Base-by-base conservation (phyloP, 192 early-diverging fungal genomes). In the Coemansia erecta region DNA sequence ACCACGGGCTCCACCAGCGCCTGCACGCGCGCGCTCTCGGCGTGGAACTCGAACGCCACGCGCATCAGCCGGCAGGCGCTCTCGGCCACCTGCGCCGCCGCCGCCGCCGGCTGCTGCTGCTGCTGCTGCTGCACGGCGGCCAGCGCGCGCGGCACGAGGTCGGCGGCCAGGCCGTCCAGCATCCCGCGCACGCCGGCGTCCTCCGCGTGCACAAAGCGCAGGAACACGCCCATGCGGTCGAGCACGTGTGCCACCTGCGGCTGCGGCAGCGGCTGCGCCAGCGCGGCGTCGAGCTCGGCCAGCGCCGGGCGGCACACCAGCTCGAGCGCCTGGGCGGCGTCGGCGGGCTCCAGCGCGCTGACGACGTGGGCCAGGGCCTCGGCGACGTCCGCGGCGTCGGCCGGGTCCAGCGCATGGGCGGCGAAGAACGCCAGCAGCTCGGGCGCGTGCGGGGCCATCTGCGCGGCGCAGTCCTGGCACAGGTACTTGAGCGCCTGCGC, bases 311-410 rank as follows among this genome's bases (percentile, higher is more conserved):
- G 53, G 61, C 70, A 64, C 56, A 80, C 70, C 10, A 72, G 70
- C 52, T 63, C 63, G 0, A 63, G 71, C 19, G 60, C 66, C 7
- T 91, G 91, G 18, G 94, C 86, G 7, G 87, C 90, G n/a, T 82
- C 86, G 14, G 95, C 88, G 53, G 93, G 89, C 1, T 94, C 88
- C 37, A 99, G 85, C 1, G 91, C 90, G n/a, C 83, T 86, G 39
- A 95, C 80, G 12, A 97, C 88, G 53, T 94, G 89, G 0, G 96
- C 88, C 37, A 99, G 85, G 1, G 91, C 97, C 58, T 91, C 88
- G 0, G 92, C 91, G 11, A 99, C 83, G 44, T 95, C 92, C 8
- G 82, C 56, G 15, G 84, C 68, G 61, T 99, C 95, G 50, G 73
- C 65, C 10, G 77, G 79, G 17, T 85, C 84, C 10, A 96, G 66